A percentile compares a stretch with the other conserved stretches of the same genome.
Conservation (phyloP, 2,329 filamentous ascomycete genomes). For the Leptographium radiaticola region DNA sequence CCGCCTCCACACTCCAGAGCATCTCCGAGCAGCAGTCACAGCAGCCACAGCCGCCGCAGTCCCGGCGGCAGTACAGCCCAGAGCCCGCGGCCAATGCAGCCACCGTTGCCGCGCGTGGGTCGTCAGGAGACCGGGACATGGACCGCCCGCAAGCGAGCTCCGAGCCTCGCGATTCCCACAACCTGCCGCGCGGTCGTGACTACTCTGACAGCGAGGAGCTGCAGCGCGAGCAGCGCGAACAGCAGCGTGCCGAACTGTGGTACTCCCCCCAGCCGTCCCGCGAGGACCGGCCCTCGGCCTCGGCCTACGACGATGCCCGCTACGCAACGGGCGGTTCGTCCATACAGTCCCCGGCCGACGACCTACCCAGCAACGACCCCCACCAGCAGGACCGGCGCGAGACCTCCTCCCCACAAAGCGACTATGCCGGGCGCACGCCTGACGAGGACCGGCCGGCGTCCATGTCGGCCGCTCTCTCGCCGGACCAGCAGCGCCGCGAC, state of each 20-base stretch:
- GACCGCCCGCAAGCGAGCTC: neutral
- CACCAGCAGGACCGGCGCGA: slow-evolving; percentile 11
- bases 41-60: slow-evolving; percentile 2
- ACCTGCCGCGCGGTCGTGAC: slow-evolving; percentile 1
- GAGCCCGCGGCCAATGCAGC: neutral
- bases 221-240: slow-evolving; percentile 10
- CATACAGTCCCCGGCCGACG: slow-evolving; percentile 29
- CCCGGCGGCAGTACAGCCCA: neutral
- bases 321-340: slow-evolving; percentile 29
- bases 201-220: neutral
- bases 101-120: neutral
- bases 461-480: slow-evolving; percentile 30
- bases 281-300: slow-evolving; percentile 32
- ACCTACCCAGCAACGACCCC: slow-evolving; percentile 32
- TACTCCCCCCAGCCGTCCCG: slow-evolving; percentile 31
- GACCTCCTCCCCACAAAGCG: slow-evolving; percentile 31
- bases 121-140: neutral
- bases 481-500: slow-evolving; percentile 30
- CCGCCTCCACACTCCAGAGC: slow-evolving; percentile 1
- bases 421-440: slow-evolving; percentile 39
- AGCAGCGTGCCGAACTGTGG: slow-evolving; percentile 33
- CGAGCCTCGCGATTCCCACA: slow-evolving; percentile 7
- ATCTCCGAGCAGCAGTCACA: neutral
- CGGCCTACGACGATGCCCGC: slow-evolving; percentile 34
- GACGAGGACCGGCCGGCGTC: slow-evolving; percentile 37